Percentiles rank a stretch among this genome's conserved stretches.
Evolutionary conservation across 352 stramenopile genomes (phyloP).

Genomic region (Phytophthora idaei): DNA sequence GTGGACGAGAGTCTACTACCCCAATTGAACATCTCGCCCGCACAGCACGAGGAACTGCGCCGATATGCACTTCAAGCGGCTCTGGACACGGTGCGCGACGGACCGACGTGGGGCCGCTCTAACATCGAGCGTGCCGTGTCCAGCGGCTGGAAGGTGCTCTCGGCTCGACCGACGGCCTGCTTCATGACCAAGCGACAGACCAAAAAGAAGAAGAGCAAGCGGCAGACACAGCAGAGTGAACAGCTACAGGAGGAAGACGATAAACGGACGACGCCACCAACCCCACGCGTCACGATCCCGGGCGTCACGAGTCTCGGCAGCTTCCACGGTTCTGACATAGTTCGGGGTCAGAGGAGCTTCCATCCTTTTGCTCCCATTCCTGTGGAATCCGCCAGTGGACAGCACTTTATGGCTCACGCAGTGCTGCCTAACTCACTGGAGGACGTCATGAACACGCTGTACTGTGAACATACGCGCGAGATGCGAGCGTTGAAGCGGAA

Average conservation of each 20-base stretch:
- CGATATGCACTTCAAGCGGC: slow-evolving; percentile 59
- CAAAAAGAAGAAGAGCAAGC: slow-evolving; percentile 39
- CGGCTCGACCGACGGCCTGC: slow-evolving; percentile 47
- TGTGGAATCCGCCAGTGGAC: slow-evolving; percentile 35
- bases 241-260: slow-evolving; percentile 23
- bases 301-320: slow-evolving; percentile 34
- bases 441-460: slow-evolving; percentile 64
- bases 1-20: slow-evolving; percentile 57
- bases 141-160: slow-evolving; percentile 62
- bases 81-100: slow-evolving; percentile 57
- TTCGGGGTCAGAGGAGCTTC: slow-evolving; percentile 9
- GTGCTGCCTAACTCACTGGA: slow-evolving; percentile 64
- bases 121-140: slow-evolving; percentile 55
- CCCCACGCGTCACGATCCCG: slow-evolving; percentile 24
- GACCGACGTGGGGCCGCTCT: slow-evolving; percentile 64
- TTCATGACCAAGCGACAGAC: slow-evolving; percentile 61
- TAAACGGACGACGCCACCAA: slow-evolving; percentile 24
- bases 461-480: slow-evolving; percentile 64
- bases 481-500: slow-evolving; percentile 47
- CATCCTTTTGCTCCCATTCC: slow-evolving; percentile 28
- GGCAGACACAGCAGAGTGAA: slow-evolving; percentile 4
- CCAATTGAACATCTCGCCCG: slow-evolving; percentile 48
- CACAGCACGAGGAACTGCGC: slow-evolving; percentile 70
- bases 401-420: slow-evolving; percentile 71
- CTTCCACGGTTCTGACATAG: slow-evolving; percentile 23